Base-by-base conservation (phyloP, 768 basidiomycete genomes). In the Pluteus cervinus region DNA sequence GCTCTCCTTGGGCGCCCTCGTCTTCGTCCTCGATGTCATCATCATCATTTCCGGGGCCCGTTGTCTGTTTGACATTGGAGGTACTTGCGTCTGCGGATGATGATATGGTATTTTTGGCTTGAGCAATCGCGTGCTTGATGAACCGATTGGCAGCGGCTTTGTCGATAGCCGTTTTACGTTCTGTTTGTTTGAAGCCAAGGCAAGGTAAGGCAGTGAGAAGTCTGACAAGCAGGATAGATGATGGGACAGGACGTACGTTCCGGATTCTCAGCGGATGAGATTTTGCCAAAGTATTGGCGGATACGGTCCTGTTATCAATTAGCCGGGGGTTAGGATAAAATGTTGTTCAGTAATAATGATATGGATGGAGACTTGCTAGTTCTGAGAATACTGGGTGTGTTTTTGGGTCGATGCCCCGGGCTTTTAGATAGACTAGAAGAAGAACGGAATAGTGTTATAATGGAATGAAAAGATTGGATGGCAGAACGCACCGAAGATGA, bases 271-370 rank as follows among this genome's bases (percentile, higher is more conserved):
- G 86, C 83, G 15, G 69, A 65, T 42, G 78, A 71, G 37, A 91
- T 83, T 53, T 91, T 92, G 44, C 78, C 76, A 61, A 91, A 91
- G 58, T 92, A 91, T 44, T 77, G 68, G 20, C 76, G 73, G 8
- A 91, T 70, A 51, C 87, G 73, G 45, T 84, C 81, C 87, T 87
- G 44, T 7, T 21, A 36, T 24, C 21, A 24, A 36, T n/a, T n/a
- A 29, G 14, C 29, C n/a, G 31, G 7, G 11, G 33, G 29, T 31
- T 37, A 24, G 24, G 28, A 24, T 11, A 34, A 29, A 14, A 7
- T 29, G 8, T 37, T 39, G 33, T 5, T 22, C 15, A 29, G 30
- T 20, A 41, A 24, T 35, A 15, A n/a, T 17, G 8, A 42, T 40
- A 32, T 10, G 28, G 17, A 34, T 15, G 20, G 9, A 15, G 17